Conservation (phyloP, 2,329 filamentous ascomycete species). For the Trichoderma cornu-damae region DNA sequence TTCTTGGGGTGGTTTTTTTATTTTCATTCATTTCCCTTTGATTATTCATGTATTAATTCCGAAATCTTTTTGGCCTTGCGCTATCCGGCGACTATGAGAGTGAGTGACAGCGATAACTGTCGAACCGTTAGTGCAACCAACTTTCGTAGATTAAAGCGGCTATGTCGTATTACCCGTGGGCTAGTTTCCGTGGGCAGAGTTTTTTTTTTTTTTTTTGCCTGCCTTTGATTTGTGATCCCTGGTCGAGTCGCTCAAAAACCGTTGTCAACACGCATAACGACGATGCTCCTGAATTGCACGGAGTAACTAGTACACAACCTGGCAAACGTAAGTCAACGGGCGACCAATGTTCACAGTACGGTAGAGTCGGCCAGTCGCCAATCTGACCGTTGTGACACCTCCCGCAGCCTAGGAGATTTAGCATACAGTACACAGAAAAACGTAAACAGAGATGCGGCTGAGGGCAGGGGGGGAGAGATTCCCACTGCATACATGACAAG, state of each 20-base stretch:
- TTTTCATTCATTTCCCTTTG: too few relatives aligned
- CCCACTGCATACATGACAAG: constrained; percentile 1
- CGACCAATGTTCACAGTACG: background rate
- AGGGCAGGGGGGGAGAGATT: constrained; percentile 3
- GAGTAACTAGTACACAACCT: background rate
- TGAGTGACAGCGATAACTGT: background rate
- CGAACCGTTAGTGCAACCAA: background rate
- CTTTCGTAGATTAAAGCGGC: background rate
- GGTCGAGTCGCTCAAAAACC: too few relatives aligned
- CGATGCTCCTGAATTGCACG: too few relatives aligned
- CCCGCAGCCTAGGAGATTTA: background rate
- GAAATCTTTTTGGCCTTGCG: too few relatives aligned
- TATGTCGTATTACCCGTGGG: background rate
- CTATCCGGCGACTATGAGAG: background rate
- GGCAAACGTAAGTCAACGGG: background rate
- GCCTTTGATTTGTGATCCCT: too few relatives aligned
- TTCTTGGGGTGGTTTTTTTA: background rate
- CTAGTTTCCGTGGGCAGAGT: too few relatives aligned
- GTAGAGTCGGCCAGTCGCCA: background rate
- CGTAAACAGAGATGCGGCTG: constrained; percentile 5
- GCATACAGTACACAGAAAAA: background rate
- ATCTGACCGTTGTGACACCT: constrained; percentile 1
- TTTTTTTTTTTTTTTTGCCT: too few relatives aligned
- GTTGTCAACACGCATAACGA: too few relatives aligned
- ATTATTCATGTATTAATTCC: too few relatives aligned